These are phyloP conservation scores for Botrytis fabae DNA, from an alignment of 2,329 filamentous ascomycete genomes.

Conservation along the genomic window DNA sequence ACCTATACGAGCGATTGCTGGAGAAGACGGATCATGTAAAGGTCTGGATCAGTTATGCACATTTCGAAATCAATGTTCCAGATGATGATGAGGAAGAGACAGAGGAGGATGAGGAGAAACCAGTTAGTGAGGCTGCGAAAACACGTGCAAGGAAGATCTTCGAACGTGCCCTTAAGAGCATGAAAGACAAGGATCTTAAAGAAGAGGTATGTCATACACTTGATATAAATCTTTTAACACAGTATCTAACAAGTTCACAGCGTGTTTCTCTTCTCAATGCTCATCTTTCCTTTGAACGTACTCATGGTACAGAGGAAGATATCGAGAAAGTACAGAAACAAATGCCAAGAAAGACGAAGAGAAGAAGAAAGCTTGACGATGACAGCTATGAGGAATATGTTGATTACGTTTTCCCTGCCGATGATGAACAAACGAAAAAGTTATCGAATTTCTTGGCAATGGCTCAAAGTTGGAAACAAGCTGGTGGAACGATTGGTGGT, in stretches of 20 bases:
- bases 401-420: constrained; percentile 95
- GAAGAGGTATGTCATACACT: constrained; percentile 61
- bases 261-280: constrained; percentile 87
- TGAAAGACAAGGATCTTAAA: constrained; percentile 88
- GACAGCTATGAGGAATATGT: constrained; percentile 95
- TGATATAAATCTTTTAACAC: not conserved
- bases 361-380: constrained; percentile 86
- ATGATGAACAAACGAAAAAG: constrained; percentile 83
- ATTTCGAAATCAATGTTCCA: constrained; percentile 94
- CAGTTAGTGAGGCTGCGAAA: constrained; percentile 82
- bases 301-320: constrained; percentile 74
- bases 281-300: constrained; percentile 89
- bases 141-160: constrained; percentile 79
- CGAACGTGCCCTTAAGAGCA: constrained; percentile 77
- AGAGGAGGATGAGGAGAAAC: constrained; percentile 57
- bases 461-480: constrained; percentile 69
- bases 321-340: constrained; percentile 83
- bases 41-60: constrained; percentile 98
- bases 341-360: constrained; percentile 93
- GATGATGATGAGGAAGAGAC: constrained; percentile 66
- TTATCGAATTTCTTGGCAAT: constrained; percentile 80
- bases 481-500: constrained; percentile 34
- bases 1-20: constrained; percentile 85
- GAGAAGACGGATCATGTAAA: constrained; percentile 98
- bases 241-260: constrained; percentile 45